Base-by-base conservation (phyloP, 2,329 filamentous ascomycete species). In the Chrysosporium queenslandicum region DNA sequence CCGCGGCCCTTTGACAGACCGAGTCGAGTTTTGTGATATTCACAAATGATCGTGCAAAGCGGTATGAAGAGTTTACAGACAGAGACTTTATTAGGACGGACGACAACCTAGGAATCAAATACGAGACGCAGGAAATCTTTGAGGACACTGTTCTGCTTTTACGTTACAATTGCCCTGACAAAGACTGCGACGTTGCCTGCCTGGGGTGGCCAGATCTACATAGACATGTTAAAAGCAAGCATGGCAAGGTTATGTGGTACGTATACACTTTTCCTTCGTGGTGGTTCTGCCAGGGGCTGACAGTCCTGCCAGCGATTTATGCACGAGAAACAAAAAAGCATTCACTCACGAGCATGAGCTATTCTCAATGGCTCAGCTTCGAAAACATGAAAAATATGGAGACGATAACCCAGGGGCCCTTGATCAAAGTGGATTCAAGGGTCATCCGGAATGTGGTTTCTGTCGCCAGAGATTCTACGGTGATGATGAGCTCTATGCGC, bases 301-400 rank as follows among this genome's bases (percentile, higher is more conserved):
- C 52, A 21, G 7, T 20, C 9, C 12, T 3, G 23, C 27, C 55
- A 78, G 86, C 68, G 88, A 95, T 67, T 76, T 95, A 9, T 96
- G 90, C 69, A 86, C 90, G 5, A 77, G 89, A 55, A 90, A 96
- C 74, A 98, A 98, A 71, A 96, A 95, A 65, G 89, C 96, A 30
- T 98, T 98, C 62, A 96, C 92, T 1, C 92, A 98, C 70, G 92
- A 98, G 69, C 92, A 98, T 66, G 87, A 94, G 57, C 77, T 98
- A 1, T 97, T 96, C 67, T 85, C 86, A 0, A 78, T 82, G 56
- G 79, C 83, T 57, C 87, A 91, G 60, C 75, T 97, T 46, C 82
- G 86, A 59, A 86, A 81, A 62, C 92, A 98, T 67, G 94, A 97
- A 77, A 86, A 81, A 56, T 82, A 85, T 57, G 92, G 92, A 53